Percentiles rank a stretch among this genome's conserved stretches.
These are phyloP conservation scores for Eucalyptus decipiens DNA, from an alignment of 345 rosid genomes.

Conservation along the genomic window DNA sequence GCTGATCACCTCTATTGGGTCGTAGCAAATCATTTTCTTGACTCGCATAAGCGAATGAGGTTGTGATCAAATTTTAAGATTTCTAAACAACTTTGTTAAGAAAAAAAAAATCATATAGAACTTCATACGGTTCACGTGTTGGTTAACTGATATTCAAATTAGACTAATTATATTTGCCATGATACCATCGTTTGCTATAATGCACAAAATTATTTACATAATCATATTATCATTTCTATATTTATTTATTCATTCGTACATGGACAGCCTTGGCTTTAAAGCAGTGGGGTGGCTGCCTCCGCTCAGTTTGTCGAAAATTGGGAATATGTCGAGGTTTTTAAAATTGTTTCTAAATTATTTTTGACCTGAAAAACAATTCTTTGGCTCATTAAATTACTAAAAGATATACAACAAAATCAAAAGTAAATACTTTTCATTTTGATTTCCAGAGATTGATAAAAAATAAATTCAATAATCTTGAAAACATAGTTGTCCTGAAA, in stretches of 20 bases:
- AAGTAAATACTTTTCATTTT: background rate
- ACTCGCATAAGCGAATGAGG: background rate
- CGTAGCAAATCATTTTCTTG: background rate
- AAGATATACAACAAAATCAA: background rate
- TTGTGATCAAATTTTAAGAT: background rate
- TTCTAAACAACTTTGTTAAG: background rate
- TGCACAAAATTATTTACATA: background rate
- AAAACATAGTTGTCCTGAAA: background rate
- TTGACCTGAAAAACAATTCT: background rate
- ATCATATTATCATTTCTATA: background rate
- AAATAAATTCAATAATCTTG: background rate
- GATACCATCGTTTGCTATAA: background rate
- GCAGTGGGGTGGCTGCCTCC: background rate
- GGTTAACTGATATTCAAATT: background rate
- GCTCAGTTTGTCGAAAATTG: background rate
- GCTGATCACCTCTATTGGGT: fast-evolving
- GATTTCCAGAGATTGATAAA: background rate
- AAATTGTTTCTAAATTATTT: background rate
- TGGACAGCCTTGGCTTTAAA: background rate
- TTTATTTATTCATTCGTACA: background rate
- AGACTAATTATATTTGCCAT: background rate
- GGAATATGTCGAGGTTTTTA: background rate
- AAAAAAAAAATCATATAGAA: background rate
- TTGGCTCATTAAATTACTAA: background rate
- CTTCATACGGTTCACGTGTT: background rate